Evolutionary conservation across 208 protist genomes (phyloP), one percentile per base, ranked within the genome.

Genomic region (Crithidia sp.): DNA sequence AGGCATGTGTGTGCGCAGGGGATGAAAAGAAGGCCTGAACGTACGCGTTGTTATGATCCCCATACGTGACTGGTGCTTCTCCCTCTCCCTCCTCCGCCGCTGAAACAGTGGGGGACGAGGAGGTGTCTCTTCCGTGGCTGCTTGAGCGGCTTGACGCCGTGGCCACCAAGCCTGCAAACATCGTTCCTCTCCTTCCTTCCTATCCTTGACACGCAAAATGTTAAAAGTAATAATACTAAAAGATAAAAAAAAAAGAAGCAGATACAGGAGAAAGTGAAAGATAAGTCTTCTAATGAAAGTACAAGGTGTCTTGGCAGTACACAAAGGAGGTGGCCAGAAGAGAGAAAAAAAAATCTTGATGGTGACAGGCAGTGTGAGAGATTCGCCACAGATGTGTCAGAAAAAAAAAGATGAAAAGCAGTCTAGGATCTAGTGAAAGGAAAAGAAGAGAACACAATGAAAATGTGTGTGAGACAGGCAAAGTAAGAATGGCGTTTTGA

Each of bases 141-240:
- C 57, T 64, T 2, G 53, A 52, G 4, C 37, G 13, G 45, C 17
- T 45, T 4, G 64, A 70, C 40, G 71, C 39, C 53, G 71, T 54
- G 4, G 71, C 64, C 14, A 77, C 43, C 36, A 77, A 43, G 10
- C 54, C 71, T 8, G 71, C 28, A 56, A 77, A 77, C 71, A 77
- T 77, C 13, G 7, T 60, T 5, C 6, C 12, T 57, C 2, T 41
- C 12, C 28, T 36, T 14, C 1, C 17, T 16, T 14, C 4, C 43
- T n/a, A 5, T n/a, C 36, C 19, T 39, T 5, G 52, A 39, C 68
- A 41, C 16, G 43, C 58, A 59, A 60, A 53, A 60, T 50, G 59
- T 45, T 50, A 70, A 70, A 45, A 63, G n/a, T 9, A 14, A 28
- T 56, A n/a, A 36, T 57, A 55, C 47, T 72, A 67, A 52, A 59